phyloP scores from a whole-genome alignment of 129 eudicot genomes.

The Flaveria robusta region DNA sequence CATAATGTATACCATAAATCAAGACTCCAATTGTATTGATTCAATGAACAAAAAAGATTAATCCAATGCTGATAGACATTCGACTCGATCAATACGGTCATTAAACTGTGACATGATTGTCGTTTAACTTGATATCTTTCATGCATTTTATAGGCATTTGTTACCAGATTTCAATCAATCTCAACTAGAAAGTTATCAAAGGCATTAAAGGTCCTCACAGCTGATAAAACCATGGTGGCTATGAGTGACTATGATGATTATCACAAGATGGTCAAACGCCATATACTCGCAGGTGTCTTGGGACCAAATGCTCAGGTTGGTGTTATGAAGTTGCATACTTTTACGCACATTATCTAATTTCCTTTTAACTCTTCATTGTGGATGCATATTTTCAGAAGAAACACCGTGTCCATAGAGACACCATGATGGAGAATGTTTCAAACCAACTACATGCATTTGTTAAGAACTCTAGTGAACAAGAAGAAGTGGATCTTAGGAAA shows the following conservation, averaged over 20 bases:
- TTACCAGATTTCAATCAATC: slow-evolving; percentile 76
- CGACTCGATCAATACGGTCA: background rate
- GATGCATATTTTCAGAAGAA: slow-evolving; percentile 49
- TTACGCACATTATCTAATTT: background rate
- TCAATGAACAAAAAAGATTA: background rate
- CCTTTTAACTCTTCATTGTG: background rate
- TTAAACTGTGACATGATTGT: background rate
- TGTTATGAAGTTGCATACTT: background rate
- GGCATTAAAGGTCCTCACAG: slow-evolving; percentile 69
- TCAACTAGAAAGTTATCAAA: slow-evolving; percentile 75
- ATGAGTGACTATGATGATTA: slow-evolving; percentile 84
- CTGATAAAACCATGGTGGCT: slow-evolving; percentile 85
- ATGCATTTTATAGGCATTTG: slow-evolving; percentile 63
- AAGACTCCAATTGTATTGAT: background rate
- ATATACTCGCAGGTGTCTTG: slow-evolving; percentile 54
- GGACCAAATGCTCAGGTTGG: slow-evolving; percentile 92
- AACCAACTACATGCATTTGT: slow-evolving; percentile 42
- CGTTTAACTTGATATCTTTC: background rate
- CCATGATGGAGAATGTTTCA: slow-evolving; percentile 50
- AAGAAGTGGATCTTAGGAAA: slow-evolving; percentile 61
- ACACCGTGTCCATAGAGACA: slow-evolving; percentile 62
- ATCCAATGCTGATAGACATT: background rate
- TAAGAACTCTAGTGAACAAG: slow-evolving; percentile 40
- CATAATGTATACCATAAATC: background rate
- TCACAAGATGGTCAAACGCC: slow-evolving; percentile 59